Evolutionary conservation across 306 rosid species (phyloP).

Genomic region (Medicago arabica): DNA sequence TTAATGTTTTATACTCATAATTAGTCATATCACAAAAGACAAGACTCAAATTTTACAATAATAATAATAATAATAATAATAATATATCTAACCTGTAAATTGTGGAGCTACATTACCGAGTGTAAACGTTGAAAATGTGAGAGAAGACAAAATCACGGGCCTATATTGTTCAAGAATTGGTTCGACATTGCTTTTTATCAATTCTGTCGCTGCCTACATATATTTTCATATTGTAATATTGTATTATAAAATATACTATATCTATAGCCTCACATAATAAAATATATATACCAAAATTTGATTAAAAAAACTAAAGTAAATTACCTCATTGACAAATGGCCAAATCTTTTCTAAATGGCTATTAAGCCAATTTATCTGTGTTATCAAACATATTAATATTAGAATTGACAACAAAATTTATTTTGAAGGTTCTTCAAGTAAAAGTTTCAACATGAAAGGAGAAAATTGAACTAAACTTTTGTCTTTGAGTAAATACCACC

Average conservation of each 20-base stretch:
- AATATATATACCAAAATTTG: neutral
- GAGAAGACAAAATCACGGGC: conserved; percentile 67
- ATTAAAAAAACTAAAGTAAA: conserved; percentile 21
- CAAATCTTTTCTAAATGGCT: conserved; percentile 65
- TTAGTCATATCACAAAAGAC: neutral
- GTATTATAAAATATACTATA: neutral
- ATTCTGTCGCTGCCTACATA: conserved; percentile 80
- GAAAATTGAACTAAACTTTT: conserved; percentile 70
- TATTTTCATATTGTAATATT: conserved; percentile 33
- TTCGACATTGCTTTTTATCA: conserved; percentile 76
- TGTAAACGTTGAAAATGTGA: conserved; percentile 84
- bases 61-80: neutral
- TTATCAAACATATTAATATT: conserved; percentile 41
- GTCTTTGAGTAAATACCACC: conserved; percentile 78
- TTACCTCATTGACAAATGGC: conserved; percentile 84
- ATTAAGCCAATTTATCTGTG: conserved; percentile 89
- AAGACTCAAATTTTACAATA: conserved; percentile 11
- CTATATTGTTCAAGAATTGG: conserved; percentile 81
- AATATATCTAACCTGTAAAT: conserved; percentile 69
- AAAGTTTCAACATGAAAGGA: neutral
- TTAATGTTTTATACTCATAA: neutral
- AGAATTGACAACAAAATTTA: conserved; percentile 26
- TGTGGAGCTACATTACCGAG: conserved; percentile 95
- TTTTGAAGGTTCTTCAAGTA: neutral
- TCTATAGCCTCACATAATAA: neutral